phyloP scores from a whole-genome alignment of 371 early-diverging fungal species.

The Mycotypha africana region DNA sequence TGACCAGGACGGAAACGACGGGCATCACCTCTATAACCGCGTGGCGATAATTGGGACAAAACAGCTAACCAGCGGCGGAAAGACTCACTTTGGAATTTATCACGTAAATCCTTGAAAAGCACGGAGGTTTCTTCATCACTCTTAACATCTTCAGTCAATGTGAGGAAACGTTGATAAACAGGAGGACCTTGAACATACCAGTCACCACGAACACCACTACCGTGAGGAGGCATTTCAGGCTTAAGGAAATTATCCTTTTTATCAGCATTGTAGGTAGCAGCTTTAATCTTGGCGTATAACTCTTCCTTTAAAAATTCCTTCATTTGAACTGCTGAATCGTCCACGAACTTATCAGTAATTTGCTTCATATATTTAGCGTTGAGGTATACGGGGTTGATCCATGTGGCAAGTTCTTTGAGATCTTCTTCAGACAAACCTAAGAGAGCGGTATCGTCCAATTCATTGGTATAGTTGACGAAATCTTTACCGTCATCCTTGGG shows the following conservation, averaged over 20 bases:
- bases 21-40: conserved; percentile 27
- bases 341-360: conserved; percentile 57
- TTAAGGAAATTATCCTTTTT: conserved; percentile 18
- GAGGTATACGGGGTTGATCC: conserved; percentile 65
- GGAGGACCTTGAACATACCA: conserved; percentile 56
- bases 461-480: conserved; percentile 13
- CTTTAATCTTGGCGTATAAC: conserved; percentile 26
- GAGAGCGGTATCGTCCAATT: conserved; percentile 1
- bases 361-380: conserved; percentile 32
- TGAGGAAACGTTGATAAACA: conserved; percentile 51
- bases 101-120: conserved; percentile 9
- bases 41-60: conserved; percentile 23
- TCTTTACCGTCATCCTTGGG: conserved; percentile 9
- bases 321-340: conserved; percentile 65
- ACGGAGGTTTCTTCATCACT: conserved; percentile 12
- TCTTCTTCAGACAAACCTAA: conserved; percentile 39
- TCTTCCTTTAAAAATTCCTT: conserved; percentile 51
- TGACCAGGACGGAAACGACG: conserved; percentile 68
- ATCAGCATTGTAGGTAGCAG: conserved; percentile 28
- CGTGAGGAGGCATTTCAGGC: conserved; percentile 39
- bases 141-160: conserved; percentile 8
- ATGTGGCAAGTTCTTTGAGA: conserved; percentile 32
- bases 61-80: conserved; percentile 41
- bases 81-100: conserved; percentile 18
- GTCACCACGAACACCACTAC: conserved; percentile 38